These are phyloP conservation scores for Theileria orientalis DNA, from an alignment of 169 alveolate species.

Conservation along the genomic window DNA sequence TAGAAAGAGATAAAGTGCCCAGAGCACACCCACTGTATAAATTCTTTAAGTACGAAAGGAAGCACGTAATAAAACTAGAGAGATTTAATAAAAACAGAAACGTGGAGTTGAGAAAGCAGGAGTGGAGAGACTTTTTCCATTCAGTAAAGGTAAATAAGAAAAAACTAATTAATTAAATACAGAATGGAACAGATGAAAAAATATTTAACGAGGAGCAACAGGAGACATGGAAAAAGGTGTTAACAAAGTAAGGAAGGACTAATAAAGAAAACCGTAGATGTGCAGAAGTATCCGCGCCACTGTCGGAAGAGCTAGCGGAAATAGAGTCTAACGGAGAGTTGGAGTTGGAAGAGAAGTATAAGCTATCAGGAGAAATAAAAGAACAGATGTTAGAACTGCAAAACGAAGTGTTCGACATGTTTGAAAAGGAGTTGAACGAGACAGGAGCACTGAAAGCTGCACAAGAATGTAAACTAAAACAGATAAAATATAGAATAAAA, in stretches of 20 bases:
- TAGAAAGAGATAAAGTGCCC: slow-evolving; percentile 56
- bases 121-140: slow-evolving; percentile 59
- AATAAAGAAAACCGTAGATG: neutral
- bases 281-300: slow-evolving; percentile 60
- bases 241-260: slow-evolving; percentile 20
- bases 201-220: slow-evolving; percentile 70
- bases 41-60: slow-evolving; percentile 52
- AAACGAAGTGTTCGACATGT: slow-evolving; percentile 43
- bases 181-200: slow-evolving; percentile 67
- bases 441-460: slow-evolving; percentile 53
- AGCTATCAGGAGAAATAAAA: slow-evolving; percentile 61
- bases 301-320: slow-evolving; percentile 59
- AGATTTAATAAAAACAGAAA: slow-evolving; percentile 25
- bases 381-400: slow-evolving; percentile 52
- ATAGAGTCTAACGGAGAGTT: slow-evolving; percentile 55
- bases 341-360: slow-evolving; percentile 67
- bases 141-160: slow-evolving; percentile 48
- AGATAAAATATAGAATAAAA: slow-evolving; percentile 22
- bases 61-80: slow-evolving; percentile 49
- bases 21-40: slow-evolving; percentile 68
- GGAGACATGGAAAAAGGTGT: slow-evolving; percentile 44
- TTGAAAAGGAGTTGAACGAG: slow-evolving; percentile 22
- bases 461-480: slow-evolving; percentile 24
- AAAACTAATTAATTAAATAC: slow-evolving; percentile 16
- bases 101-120: slow-evolving; percentile 51